Evolutionary conservation across 192 early-diverging fungal genomes (phyloP).

Genomic region (Mortierella claussenii): DNA sequence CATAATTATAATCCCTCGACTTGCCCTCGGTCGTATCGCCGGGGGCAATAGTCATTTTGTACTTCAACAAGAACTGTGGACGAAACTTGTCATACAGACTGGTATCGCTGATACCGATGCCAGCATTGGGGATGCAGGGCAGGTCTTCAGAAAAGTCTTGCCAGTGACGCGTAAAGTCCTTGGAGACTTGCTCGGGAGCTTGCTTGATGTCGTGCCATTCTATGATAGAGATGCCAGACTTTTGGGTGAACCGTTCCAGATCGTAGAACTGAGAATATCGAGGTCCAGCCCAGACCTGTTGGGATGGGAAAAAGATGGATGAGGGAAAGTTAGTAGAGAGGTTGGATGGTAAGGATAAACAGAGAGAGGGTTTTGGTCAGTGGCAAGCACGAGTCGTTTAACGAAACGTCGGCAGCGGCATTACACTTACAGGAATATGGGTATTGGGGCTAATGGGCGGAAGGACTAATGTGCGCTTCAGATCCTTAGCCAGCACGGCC

Average conservation of each 20-base stretch:
- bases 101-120: constrained; percentile 12
- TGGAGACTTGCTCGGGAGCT: constrained; percentile 13
- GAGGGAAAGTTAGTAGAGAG: neutral
- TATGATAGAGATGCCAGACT: constrained; percentile 28
- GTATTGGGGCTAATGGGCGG: constrained; percentile 39
- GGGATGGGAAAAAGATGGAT: neutral
- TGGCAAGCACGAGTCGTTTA: neutral
- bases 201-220: constrained; percentile 46
- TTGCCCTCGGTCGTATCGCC: constrained; percentile 25
- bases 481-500: constrained; percentile 37
- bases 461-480: constrained; percentile 29
- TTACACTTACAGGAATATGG: constrained; percentile 16
- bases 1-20: constrained; percentile 11
- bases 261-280: constrained; percentile 41
- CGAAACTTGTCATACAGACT: constrained; percentile 38
- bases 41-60: neutral
- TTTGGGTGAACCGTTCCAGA: constrained; percentile 4
- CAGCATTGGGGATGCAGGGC: constrained; percentile 29
- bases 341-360: neutral
- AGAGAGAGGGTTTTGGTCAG: neutral
- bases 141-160: constrained; percentile 33
- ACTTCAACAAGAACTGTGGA: constrained; percentile 34
- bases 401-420: neutral
- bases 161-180: constrained; percentile 18
- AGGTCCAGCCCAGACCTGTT: constrained; percentile 33